These are phyloP conservation scores for Carex cristatella DNA, from an alignment of 176 grass and related monocot genomes.

Conservation along the genomic window DNA sequence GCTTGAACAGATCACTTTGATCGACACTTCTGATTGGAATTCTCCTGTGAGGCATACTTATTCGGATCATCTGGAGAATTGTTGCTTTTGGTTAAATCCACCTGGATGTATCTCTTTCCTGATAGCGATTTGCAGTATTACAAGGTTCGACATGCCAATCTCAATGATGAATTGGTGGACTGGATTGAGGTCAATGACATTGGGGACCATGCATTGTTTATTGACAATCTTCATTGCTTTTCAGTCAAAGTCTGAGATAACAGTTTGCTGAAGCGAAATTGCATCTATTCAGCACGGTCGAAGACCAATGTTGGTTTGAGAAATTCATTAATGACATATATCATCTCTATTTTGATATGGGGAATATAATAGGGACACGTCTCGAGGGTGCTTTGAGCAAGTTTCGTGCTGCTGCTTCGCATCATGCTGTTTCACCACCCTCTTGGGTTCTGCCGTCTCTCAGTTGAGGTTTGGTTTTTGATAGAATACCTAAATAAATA, in stretches of 20 bases:
- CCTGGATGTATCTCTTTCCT: slow-evolving; percentile 16
- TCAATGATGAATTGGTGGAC: not conserved
- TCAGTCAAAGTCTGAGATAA: not conserved
- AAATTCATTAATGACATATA: not conserved
- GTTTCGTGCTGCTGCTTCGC: not conserved
- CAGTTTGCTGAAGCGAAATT: slow-evolving; percentile 8
- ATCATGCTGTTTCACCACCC: not conserved
- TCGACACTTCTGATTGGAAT: not conserved
- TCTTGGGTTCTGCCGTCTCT: slow-evolving; percentile 3
- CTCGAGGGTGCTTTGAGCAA: not conserved
- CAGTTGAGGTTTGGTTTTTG: not conserved
- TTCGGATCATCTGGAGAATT: not conserved
- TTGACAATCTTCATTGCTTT: slow-evolving; percentile 12
- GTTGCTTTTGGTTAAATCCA: slow-evolving; percentile 2
- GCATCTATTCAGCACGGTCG: not conserved
- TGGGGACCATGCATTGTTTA: slow-evolving; percentile 7
- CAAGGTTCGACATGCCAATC: not conserved
- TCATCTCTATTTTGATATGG: not conserved
- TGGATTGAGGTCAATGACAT: slow-evolving; percentile 14
- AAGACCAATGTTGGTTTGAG: not conserved
- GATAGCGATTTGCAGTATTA: slow-evolving; percentile 3
- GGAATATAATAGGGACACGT: not conserved
- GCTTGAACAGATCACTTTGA: not conserved
- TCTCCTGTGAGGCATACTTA: not conserved
- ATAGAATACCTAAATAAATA: not conserved